phyloP scores from a whole-genome alignment of 169 alveolate species.

The Sarcocystis neurona region DNA sequence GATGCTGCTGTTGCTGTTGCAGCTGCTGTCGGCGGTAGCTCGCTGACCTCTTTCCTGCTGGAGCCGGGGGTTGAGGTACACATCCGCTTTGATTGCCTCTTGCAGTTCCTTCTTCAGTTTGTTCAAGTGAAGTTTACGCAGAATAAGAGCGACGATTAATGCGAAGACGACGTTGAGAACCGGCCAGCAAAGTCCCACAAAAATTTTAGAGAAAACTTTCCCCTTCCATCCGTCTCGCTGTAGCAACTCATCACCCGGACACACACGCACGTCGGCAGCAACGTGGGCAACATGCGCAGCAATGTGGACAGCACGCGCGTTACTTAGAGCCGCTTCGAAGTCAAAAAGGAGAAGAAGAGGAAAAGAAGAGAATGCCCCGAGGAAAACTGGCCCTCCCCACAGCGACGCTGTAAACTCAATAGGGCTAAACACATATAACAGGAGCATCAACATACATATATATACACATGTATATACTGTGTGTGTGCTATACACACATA shows the following conservation, averaged over 20 bases:
- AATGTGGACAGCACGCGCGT: too few relatives aligned
- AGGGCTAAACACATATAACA: too few relatives aligned
- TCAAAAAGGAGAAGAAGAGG: too few relatives aligned
- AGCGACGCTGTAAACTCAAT: too few relatives aligned
- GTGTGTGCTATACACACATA: too few relatives aligned
- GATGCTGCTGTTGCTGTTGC: neutral
- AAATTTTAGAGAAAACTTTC: neutral
- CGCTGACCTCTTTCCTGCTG: neutral
- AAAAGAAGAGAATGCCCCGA: too few relatives aligned
- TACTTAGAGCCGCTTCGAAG: too few relatives aligned
- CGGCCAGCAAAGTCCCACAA: neutral
- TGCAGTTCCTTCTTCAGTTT: neutral
- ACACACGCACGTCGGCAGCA: neutral
- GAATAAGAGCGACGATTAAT: neutral
- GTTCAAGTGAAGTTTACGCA: neutral
- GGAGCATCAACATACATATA: too few relatives aligned
- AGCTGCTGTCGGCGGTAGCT: neutral
- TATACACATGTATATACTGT: too few relatives aligned
- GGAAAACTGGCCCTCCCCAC: too few relatives aligned
- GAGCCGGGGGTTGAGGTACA: neutral
- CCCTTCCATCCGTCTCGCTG: neutral
- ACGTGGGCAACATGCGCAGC: too few relatives aligned
- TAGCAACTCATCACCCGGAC: neutral
- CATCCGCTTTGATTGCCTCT: neutral
- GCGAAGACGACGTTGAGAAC: neutral